Conservation (phyloP, 192 early-diverging fungal species). For the Podila epigama region DNA sequence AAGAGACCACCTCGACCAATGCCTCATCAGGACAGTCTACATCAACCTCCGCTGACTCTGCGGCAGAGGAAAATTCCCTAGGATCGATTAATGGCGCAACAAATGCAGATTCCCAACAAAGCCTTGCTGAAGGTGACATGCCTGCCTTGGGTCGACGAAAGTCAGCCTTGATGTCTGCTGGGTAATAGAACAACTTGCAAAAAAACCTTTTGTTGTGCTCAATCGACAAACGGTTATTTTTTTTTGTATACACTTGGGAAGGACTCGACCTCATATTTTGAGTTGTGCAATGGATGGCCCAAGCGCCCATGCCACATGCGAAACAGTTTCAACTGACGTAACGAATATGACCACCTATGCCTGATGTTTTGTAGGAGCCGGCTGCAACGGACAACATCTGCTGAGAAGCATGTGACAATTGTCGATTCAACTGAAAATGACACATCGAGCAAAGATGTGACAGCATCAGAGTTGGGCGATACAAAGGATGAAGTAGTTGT, state of each 20-base stretch:
- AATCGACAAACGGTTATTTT: too few relatives aligned
- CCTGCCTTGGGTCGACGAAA: slow-evolving; percentile 9
- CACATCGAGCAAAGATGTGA: not conserved
- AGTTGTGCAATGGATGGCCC: not conserved
- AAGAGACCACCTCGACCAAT: not conserved
- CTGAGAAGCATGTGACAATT: slow-evolving; percentile 45
- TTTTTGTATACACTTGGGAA: too few relatives aligned
- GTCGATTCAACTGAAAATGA: slow-evolving; percentile 1
- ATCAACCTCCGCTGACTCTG: not conserved
- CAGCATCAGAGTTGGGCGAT: not conserved
- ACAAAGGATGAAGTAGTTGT: slow-evolving; percentile 2
- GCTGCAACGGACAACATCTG: slow-evolving; percentile 6
- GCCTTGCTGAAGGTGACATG: not conserved
- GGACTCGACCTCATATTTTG: too few relatives aligned
- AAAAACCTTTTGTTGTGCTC: too few relatives aligned
- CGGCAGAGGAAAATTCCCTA: not conserved
- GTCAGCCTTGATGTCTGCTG: slow-evolving; percentile 11
- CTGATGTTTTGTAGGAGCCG: slow-evolving; percentile 5
- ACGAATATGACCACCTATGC: not conserved
- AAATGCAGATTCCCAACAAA: not conserved
- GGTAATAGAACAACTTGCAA: slow-evolving; percentile 4
- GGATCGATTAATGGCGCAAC: not conserved
- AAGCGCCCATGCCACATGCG: not conserved
- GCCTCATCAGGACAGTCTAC: not conserved
- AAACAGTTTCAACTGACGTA: not conserved